Percentiles rank a stretch among this genome's conserved stretches.
Conservation (phyloP, 2,329 filamentous ascomycete species). For the Fusarium sp. region DNA sequence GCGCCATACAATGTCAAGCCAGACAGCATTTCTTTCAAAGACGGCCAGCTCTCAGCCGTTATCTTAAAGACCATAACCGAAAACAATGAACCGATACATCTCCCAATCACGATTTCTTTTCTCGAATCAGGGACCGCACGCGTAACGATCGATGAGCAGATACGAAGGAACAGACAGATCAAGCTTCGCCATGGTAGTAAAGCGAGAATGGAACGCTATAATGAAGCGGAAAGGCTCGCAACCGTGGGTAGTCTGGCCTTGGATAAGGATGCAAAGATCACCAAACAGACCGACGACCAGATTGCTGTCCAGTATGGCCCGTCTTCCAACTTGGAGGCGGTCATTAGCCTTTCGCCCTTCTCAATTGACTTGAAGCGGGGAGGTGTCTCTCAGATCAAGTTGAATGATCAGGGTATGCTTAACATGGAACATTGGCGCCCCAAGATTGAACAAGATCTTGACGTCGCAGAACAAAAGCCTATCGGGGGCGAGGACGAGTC, state of each 20-base stretch:
- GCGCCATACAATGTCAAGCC: constrained; percentile 83
- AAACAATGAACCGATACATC: constrained; percentile 72
- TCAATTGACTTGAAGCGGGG: constrained; percentile 87
- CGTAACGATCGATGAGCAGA: constrained; percentile 91
- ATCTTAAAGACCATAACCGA: constrained; percentile 81
- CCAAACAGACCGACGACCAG: constrained; percentile 71
- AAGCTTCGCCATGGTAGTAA: constrained; percentile 85
- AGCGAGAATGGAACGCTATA: constrained; percentile 91
- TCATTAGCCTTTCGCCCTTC: constrained; percentile 86
- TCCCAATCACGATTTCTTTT: constrained; percentile 89
- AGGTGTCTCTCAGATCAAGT: constrained; percentile 81
- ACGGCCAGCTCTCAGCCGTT: constrained; percentile 81
- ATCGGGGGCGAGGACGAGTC: constrained; percentile 74
- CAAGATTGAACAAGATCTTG: constrained; percentile 71
- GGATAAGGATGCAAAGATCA: constrained; percentile 77
- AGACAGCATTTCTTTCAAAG: constrained; percentile 77
- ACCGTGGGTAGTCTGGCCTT: constrained; percentile 82
- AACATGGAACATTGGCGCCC: constrained; percentile 96
- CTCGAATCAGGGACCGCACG: constrained; percentile 89
- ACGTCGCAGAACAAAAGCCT: constrained; percentile 53
- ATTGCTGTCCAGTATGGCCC: constrained; percentile 85
- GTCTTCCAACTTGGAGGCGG: constrained; percentile 78
- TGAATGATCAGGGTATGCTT: constrained; percentile 90
- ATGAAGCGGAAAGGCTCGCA: constrained; percentile 87
- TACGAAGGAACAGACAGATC: constrained; percentile 87